Base-by-base conservation (phyloP, 2,329 filamentous ascomycete genomes). In the Beauveria caledonica region DNA sequence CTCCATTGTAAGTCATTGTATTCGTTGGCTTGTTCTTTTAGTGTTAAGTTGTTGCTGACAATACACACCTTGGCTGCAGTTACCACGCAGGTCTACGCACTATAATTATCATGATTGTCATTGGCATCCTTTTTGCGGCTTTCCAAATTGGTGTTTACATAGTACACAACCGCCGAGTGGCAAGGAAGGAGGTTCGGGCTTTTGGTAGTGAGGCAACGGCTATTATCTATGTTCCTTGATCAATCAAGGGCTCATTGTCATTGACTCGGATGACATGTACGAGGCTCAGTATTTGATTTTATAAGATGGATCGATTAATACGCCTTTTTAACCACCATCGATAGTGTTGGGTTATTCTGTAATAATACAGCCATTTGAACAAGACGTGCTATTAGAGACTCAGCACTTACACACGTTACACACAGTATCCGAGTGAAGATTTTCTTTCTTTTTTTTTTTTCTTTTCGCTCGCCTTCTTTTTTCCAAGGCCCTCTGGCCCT, bases 51-150 rank as follows among this genome's bases (percentile, higher is more conserved):
- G 17, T 19, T 10, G 49, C 49, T 51, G 49, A 51, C 29, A 6
- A 19, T 42, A 19, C 15, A 29, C 4, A 5, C 6, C 49, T 15
- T 17, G n/a, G 19, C n/a, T 50, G 19, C 25, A 77, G 74, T 39
- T 80, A 81, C 62, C 68, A 72, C 1, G 76, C 68, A 7, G 78
- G 78, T 0, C 64, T 80, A 17, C 63, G 73, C 3, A 77, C 71
- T 0, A 77, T 79, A 73, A 80, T 78, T 44, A 70, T 73, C 7
- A 73, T 80, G 70, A 74, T 77, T 0, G 63, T 71, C 0, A 60
- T 73, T 0, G 78, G 78, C 0, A 72, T 80, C 40, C 40, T 70
- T 0, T 73, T 77, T 49, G 73, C 75, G 0, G 63, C 66, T 0
- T n/a, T 76, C 0, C 78, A 81, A 61, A 66, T 74, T 29, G 21